phyloP scores from a whole-genome alignment of 2,329 filamentous ascomycete species.

The Penicillium sp. region DNA sequence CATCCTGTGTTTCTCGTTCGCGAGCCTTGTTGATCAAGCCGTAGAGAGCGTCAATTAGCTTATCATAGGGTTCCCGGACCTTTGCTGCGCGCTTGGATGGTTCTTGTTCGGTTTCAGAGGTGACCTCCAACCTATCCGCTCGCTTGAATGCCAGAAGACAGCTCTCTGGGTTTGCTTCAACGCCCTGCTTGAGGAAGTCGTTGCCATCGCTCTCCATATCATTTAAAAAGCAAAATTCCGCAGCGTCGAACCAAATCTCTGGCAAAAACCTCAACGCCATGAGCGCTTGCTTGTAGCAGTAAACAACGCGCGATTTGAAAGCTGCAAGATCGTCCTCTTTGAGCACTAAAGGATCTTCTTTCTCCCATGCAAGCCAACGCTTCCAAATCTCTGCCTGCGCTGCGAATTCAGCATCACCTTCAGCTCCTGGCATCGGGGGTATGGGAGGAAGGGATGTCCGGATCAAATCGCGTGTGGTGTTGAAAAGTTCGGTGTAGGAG shows the following conservation, averaged over 20 bases:
- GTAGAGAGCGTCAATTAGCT: conserved; percentile 83
- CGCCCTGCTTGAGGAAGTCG: conserved; percentile 78
- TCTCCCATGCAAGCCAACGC: conserved; percentile 93
- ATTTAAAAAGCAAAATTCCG: conserved; percentile 87
- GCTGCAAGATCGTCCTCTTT: conserved; percentile 75
- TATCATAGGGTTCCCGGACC: conserved; percentile 81
- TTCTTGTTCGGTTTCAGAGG: conserved; percentile 74
- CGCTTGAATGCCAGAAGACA: conserved; percentile 86
- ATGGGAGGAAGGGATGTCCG: conserved; percentile 78
- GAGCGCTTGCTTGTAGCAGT: conserved; percentile 88
- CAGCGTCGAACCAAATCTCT: conserved; percentile 92
- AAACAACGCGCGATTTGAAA: conserved; percentile 78
- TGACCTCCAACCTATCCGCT: conserved; percentile 82
- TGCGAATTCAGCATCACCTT: conserved; percentile 80
- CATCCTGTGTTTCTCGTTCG: conserved; percentile 64
- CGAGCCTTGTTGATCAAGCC: conserved; percentile 73
- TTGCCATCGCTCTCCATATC: conserved; percentile 70
- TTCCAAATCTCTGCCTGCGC: conserved; percentile 89
- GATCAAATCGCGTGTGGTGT: conserved; percentile 74
- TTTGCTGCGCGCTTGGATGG: conserved; percentile 64
- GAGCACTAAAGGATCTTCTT: conserved; percentile 84
- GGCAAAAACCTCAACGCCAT: conserved; percentile 95
- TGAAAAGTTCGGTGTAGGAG: conserved; percentile 86
- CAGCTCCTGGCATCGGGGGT: conserved; percentile 80
- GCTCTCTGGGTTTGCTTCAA: conserved; percentile 89